phyloP scores from a whole-genome alignment of 768 basidiomycete species.

The Trametes elegans region DNA sequence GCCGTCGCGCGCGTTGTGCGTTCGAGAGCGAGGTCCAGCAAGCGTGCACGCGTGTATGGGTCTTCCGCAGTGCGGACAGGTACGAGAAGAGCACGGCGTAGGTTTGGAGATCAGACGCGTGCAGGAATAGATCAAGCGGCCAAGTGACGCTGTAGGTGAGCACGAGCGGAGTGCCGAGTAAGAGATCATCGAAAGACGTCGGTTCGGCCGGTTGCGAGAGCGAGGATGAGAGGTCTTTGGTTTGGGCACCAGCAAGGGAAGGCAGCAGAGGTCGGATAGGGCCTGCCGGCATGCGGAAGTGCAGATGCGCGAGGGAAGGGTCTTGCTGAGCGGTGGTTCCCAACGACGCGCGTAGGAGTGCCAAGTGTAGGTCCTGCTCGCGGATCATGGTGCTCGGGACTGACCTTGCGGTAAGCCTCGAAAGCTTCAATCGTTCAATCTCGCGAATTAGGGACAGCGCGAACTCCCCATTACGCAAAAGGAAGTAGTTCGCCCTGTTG shows the following conservation, averaged over 20 bases:
- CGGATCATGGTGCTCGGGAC: constrained; percentile 75
- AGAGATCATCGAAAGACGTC: constrained; percentile 64
- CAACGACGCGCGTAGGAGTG: constrained; percentile 81
- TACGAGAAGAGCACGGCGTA: constrained; percentile 82
- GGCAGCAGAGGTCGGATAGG: constrained; percentile 81
- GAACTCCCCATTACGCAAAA: constrained; percentile 87
- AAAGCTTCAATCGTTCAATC: constrained; percentile 79
- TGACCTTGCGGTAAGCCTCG: constrained; percentile 67
- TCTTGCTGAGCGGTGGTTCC: constrained; percentile 90
- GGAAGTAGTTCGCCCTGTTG: constrained; percentile 79
- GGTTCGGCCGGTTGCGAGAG: constrained; percentile 37
- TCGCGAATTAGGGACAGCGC: constrained; percentile 81
- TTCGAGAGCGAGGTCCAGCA: constrained; percentile 88
- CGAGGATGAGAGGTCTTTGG: constrained; percentile 41
- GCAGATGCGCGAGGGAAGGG: constrained; percentile 66
- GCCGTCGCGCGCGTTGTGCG: constrained; percentile 75
- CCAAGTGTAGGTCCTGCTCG: constrained; percentile 87
- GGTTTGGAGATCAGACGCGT: constrained; percentile 65
- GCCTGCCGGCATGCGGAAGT: constrained; percentile 77
- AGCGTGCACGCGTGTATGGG: constrained; percentile 73
- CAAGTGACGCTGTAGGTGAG: constrained; percentile 74
- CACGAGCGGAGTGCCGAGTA: constrained; percentile 76
- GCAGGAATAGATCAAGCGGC: constrained; percentile 89
- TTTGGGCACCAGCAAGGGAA: constrained; percentile 44
- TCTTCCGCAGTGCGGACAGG: constrained; percentile 79